Base-by-base conservation (phyloP, 2,329 filamentous ascomycete species). In the Penicillium hordei region DNA sequence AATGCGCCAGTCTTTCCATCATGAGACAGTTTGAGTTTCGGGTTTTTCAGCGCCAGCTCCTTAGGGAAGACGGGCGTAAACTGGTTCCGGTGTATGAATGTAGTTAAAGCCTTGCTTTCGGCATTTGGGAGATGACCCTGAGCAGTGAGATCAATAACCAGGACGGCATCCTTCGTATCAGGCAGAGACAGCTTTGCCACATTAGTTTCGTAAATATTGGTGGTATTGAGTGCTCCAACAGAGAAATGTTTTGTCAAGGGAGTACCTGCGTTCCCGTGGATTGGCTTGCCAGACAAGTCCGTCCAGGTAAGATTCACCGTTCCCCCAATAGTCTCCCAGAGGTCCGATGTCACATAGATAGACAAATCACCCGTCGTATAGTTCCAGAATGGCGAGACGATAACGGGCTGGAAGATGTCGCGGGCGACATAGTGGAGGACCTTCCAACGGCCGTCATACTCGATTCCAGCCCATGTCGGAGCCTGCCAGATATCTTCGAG, bases 401-500 rank as follows among this genome's bases (percentile, higher is more conserved):
- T 84, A n/a, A 87, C 73, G 1, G 78, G 78, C 51, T 82, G 70
- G 63, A 85, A 88, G 25, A 84, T 80, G 55, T 87, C 83, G 57
- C 81, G 82, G 3, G 81, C 80, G 1, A 79, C 74, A 56, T 87
- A 84, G 58, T 87, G 84, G 19, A 87, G 70, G 0, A 86, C 78
- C 67, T 88, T 87, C 84, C 84, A 87, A 1, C 85, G 75, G 0
- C 84, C 84, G 49, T 83, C 81, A 59, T 86, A 86, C 67, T 88
- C 85, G 34, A 87, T 82, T 0, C 83, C 81, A 0, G 85, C 83
- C 85, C 85, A 88, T 0, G 83, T 86, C 0, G 85, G 84, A 1
- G 83, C 84, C 61, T 85, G 83, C 84, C 84, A 86, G 57, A 86
- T 82, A 64, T 88, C 85, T 62, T 88, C 84, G 1, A 88, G 75